These are phyloP conservation scores for Fraxinus latifolia DNA, from an alignment of 305 asterid species.

Conservation along the genomic window DNA sequence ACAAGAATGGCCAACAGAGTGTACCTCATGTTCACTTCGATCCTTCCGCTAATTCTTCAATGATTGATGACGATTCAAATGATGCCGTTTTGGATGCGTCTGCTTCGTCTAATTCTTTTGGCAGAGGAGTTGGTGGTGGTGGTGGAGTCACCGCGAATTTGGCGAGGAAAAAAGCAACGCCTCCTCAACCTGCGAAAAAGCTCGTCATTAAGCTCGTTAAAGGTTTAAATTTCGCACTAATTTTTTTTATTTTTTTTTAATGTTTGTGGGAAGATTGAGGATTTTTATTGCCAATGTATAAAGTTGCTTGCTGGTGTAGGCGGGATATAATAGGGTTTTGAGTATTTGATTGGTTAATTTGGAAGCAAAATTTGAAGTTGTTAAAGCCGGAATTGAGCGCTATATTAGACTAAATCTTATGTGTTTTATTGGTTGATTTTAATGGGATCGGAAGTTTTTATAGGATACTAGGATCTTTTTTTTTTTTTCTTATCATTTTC, in stretches of 20 bases:
- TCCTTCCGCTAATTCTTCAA: slow-evolving; percentile 21
- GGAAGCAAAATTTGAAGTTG: not conserved
- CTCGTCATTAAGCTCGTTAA: slow-evolving; percentile 49
- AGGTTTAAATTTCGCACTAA: slow-evolving; percentile 26
- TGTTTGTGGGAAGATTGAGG: not conserved
- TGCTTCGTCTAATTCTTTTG: slow-evolving; percentile 16
- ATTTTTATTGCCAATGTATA: not conserved
- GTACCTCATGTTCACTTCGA: slow-evolving; percentile 31
- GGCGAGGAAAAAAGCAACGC: slow-evolving; percentile 47
- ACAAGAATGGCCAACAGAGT: slow-evolving; percentile 32
- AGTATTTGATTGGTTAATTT: not conserved
- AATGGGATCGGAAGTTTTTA: not conserved
- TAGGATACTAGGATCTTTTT: not conserved
- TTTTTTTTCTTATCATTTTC: not conserved
- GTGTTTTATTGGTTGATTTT: not conserved
- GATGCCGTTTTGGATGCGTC: slow-evolving; percentile 27
- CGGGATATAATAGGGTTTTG: not conserved
- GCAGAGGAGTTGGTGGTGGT: slow-evolving; percentile 21
- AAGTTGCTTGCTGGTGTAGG: not conserved
- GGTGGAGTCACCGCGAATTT: slow-evolving; percentile 36
- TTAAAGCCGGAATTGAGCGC: not conserved
- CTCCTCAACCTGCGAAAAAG: slow-evolving; percentile 46
- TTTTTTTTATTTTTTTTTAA: not conserved
- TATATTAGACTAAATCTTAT: not conserved
- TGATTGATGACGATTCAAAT: slow-evolving; percentile 37